Evolutionary conservation across 1,284 basidiomycete species (phyloP).

Genomic region (Melanopsichium pennsylvanicum): DNA sequence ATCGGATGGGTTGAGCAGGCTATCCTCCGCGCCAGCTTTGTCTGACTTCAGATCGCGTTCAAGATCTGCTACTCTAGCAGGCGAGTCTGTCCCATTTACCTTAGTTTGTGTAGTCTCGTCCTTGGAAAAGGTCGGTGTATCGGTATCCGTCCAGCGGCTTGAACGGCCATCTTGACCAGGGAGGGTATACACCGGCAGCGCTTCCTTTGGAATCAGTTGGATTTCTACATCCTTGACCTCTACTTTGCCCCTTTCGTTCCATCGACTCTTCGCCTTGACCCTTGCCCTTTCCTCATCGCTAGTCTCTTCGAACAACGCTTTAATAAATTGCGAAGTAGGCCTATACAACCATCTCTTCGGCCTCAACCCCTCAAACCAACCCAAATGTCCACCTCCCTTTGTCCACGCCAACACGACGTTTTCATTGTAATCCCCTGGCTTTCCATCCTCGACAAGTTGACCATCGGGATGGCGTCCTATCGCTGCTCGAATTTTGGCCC

Average conservation of each 20-base stretch:
- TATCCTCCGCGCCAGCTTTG: conserved; percentile 18
- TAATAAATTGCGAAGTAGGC: conserved; percentile 54
- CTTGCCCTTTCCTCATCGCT: conserved; percentile 20
- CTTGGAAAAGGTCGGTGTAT: neutral
- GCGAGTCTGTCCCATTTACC: conserved; percentile 8
- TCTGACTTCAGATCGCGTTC: conserved; percentile 15
- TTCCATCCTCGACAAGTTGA: conserved; percentile 66
- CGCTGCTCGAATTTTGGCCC: conserved; percentile 28
- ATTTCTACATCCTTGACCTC: conserved; percentile 34
- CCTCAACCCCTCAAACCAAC: conserved; percentile 79
- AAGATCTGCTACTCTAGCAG: conserved; percentile 11
- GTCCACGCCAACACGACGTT: conserved; percentile 80
- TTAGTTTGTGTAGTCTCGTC: neutral
- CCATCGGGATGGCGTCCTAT: conserved; percentile 46
- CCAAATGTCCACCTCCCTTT: conserved; percentile 85
- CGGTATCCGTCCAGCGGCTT: conserved; percentile 24
- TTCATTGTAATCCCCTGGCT: conserved; percentile 69
- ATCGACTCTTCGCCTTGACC: conserved; percentile 14
- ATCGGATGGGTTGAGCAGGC: conserved; percentile 27
- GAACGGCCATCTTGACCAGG: conserved; percentile 30
- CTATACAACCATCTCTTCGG: conserved; percentile 57
- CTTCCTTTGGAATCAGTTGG: conserved; percentile 48
- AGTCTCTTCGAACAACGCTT: conserved; percentile 44
- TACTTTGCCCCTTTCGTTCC: conserved; percentile 27
- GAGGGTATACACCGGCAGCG: conserved; percentile 42